Base-by-base conservation (phyloP, 345 rosid genomes). In the Arabidopsis arenosa region DNA sequence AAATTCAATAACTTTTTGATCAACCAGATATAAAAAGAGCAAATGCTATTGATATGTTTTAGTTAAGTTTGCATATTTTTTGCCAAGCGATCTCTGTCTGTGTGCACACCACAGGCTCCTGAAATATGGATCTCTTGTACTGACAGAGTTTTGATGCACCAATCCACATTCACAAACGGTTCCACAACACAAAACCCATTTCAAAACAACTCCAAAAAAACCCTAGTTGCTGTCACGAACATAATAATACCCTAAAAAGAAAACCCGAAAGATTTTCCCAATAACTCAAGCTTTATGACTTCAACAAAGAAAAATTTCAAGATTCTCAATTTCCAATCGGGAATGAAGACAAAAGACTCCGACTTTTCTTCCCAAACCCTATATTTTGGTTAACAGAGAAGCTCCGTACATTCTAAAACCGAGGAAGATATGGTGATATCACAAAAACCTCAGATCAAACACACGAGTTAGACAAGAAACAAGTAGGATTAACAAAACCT, bases 371-470 rank as follows among this genome's bases (percentile, higher is more conserved):
- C 55, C 15, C 18, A 69, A 63, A 63, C 18, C 60, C 66, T 47
- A 70, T 36, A 1, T 5, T 10, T 39, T 35, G 23, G 7, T 23
- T 49, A 68, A 62, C 10, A 43, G 36, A 61, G 61, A 76, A 53
- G 10, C 28, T 52, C 40, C 23, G 39, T 68, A 41, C 7, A 67
- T 33, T 35, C 23, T 35, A 36, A 40, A 6, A 54, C 61, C 32
- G 7, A 54, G 10, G 52, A 54, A 6, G 18, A 72, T 48, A 48
- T 33, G 40, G 39, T 33, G 40, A 77, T 4, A 63, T 57, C 45
- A 57, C 45, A 13, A 17, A 49, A 49, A 72, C 68, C 63, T 51
- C 45, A 51, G 69, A 78, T 59, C 64, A 72, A 72, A 57, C 11
- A 28, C 13, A 47, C 32, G 12, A 36, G 75, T 36, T 47, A 43